These are phyloP conservation scores for Paraphaeosphaeria minitans DNA, from an alignment of 2,329 filamentous ascomycete genomes.

Conservation along the genomic window DNA sequence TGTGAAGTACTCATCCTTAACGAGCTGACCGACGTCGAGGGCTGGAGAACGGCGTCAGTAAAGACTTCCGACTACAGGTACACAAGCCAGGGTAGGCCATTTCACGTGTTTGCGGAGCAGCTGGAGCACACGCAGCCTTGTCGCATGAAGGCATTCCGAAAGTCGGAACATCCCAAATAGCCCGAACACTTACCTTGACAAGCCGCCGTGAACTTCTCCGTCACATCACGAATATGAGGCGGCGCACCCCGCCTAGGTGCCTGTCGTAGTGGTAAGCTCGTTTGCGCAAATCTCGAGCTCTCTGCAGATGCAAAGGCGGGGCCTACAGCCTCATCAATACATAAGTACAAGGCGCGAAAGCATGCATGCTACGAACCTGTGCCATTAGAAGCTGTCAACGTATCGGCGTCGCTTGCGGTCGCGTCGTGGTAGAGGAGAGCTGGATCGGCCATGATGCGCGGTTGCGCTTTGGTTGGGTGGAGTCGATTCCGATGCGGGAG, in stretches of 20 bases:
- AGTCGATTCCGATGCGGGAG: constrained; percentile 39
- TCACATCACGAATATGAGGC: constrained; percentile 58
- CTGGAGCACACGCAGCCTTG: neutral
- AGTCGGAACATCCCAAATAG: constrained; percentile 1
- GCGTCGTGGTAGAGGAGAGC: constrained; percentile 31
- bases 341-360: neutral
- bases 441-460: constrained; percentile 42
- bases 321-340: constrained; percentile 25
- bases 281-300: constrained; percentile 20
- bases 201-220: constrained; percentile 59
- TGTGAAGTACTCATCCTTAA: constrained; percentile 94
- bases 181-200: constrained; percentile 52
- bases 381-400: constrained; percentile 19
- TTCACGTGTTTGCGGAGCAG: neutral
- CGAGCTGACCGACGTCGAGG: constrained; percentile 76
- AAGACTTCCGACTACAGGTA: neutral
- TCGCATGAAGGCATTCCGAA: constrained; percentile 6
- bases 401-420: constrained; percentile 18
- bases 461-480: constrained; percentile 19
- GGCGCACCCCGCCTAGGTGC: constrained; percentile 30
- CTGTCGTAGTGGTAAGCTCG: constrained; percentile 39
- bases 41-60: constrained; percentile 55
- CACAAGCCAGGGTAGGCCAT: neutral
- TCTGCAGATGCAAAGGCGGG: constrained; percentile 21
- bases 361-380: constrained; percentile 17